Base-by-base conservation (phyloP, 208 protist genomes). In the Leishmania lainsoni region DNA sequence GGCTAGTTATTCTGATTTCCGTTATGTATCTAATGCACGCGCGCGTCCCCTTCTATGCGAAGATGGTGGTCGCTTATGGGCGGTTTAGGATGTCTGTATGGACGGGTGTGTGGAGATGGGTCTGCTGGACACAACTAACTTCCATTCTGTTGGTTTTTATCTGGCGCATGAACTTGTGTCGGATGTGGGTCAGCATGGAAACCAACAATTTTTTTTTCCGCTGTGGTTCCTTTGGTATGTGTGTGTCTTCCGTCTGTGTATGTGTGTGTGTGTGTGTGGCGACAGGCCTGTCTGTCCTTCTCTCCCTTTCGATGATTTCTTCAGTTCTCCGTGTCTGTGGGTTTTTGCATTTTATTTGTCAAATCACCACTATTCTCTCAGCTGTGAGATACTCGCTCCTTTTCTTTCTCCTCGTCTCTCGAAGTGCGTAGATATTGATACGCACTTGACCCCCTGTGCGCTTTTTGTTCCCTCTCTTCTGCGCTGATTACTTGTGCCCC, bases 371-470 rank as follows among this genome's bases (percentile, higher is more conserved):
- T 65, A 14, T 63, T 63, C 61, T 20, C 26, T 76, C 42, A 45
- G 42, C 42, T 45, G 42, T 45, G 42, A 45, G 42, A 45, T 45
- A 45, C 42, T 45, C 42, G 42, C 42, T 45, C 42, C 42, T 45
- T 45, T 45, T 45, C 42, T 45, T 45, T 45, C 42, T 45, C 42
- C 3, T 45, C 42, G 42, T 45, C 42, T 45, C 42, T 45, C 42
- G 42, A 45, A 26, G 14, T 61, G 20, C 56, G 51, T 80, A 49
- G 35, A 39, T n/a, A 10, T 80, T n/a, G 48, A 39, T 84, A 63
- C 75, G 54, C 72, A 61, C 26, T 83, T 56, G 35, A 5, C 17
- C 14, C 73, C 17, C 48, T 20, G 76, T 73, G 79, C 59, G 68
- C 58, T 48, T 58, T 66, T 83, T 45, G 42, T 45, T 45, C 42